Evolutionary conservation across 2,329 filamentous ascomycete species (phyloP).

Genomic region (Cephalotrichum gorgonifer): DNA sequence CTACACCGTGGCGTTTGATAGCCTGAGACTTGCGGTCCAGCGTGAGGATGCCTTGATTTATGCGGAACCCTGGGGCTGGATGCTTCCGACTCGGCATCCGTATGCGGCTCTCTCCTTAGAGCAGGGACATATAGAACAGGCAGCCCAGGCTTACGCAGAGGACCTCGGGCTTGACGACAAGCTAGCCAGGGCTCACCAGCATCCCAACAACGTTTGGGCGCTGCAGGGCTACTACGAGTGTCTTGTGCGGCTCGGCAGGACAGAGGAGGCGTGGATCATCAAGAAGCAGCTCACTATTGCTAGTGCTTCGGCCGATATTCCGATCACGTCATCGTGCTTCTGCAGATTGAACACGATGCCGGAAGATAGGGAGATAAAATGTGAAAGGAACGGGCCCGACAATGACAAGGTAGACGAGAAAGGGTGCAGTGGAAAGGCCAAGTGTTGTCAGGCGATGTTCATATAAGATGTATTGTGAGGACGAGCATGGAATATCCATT

Average conservation of each 20-base stretch:
- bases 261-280: slow-evolving; percentile 24
- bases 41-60: slow-evolving; percentile 56
- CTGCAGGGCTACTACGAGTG: slow-evolving; percentile 67
- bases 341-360: too few relatives aligned
- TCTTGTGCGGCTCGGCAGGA: slow-evolving; percentile 40
- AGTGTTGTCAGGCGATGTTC: too few relatives aligned
- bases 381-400: too few relatives aligned
- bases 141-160: slow-evolving; percentile 45
- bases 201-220: slow-evolving; percentile 68
- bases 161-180: slow-evolving; percentile 51
- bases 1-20: slow-evolving; percentile 45
- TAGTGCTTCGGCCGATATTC: slow-evolving; percentile 47
- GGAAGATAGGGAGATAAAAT: too few relatives aligned
- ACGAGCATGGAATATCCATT: too few relatives aligned
- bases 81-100: slow-evolving; percentile 63
- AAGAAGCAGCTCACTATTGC: slow-evolving; percentile 39
- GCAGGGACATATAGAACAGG: slow-evolving; percentile 47
- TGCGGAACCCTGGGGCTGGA: slow-evolving; percentile 71
- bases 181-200: slow-evolving; percentile 52
- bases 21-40: slow-evolving; percentile 45
- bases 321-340: slow-evolving; percentile 46
- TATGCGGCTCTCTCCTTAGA: slow-evolving; percentile 61
- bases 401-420: too few relatives aligned
- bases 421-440: too few relatives aligned
- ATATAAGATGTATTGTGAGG: too few relatives aligned